These are phyloP conservation scores for Peronospora destructor DNA, from an alignment of 352 stramenopile genomes.

Conservation along the genomic window DNA sequence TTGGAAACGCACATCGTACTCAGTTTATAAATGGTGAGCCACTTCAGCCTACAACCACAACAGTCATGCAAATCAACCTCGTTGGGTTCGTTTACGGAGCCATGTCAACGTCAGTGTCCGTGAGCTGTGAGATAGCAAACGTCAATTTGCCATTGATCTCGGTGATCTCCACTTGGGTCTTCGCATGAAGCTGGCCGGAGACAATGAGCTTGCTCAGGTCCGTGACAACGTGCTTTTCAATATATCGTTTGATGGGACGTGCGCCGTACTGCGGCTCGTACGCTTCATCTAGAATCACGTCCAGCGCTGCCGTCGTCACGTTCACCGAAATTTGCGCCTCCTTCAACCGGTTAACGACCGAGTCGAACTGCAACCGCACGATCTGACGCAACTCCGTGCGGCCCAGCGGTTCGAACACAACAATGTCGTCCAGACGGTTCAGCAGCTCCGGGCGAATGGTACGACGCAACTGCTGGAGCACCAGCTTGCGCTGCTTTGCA, in stretches of 20 bases:
- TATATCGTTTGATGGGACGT: conserved; percentile 92
- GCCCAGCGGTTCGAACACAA: conserved; percentile 93
- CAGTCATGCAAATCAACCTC: conserved; percentile 50
- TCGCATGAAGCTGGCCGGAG: conserved; percentile 41
- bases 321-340: conserved; percentile 65
- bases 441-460: conserved; percentile 93
- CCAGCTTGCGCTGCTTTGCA: conserved; percentile 52
- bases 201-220: conserved; percentile 72
- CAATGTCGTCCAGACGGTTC: conserved; percentile 94
- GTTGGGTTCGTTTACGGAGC: conserved; percentile 28
- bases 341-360: conserved; percentile 67
- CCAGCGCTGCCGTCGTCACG: conserved; percentile 72
- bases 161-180: conserved; percentile 58
- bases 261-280: conserved; percentile 94
- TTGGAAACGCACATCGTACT: no score
- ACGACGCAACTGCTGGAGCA: conserved; percentile 83
- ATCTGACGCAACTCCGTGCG: conserved; percentile 88
- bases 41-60: no score
- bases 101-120: conserved; percentile 35
- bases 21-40: no score
- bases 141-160: conserved; percentile 39
- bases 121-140: conserved; percentile 41
- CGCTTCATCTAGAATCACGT: conserved; percentile 87
- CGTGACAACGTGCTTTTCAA: conserved; percentile 93
- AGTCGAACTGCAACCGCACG: conserved; percentile 89